Evolutionary conservation across 1,139 yeast genomes (phyloP), one percentile per base, ranked within the genome.

Genomic region (Pichia kudriavzevii): DNA sequence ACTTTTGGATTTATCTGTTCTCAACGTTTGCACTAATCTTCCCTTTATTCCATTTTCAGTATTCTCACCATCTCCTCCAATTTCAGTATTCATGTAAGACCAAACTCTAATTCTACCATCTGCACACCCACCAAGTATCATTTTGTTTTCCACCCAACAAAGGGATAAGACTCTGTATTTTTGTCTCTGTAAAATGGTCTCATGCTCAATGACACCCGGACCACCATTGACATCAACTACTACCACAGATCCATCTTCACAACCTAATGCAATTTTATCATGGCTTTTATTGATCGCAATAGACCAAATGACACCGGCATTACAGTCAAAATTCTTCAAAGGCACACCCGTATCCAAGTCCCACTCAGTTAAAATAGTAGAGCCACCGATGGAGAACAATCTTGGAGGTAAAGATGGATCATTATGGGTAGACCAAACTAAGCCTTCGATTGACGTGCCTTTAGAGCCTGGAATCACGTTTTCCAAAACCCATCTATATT

Each of bases 231-330:
- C 76, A 52, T 85, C 88, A 15, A 88, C 67, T 7, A 91, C 59
- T 1, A 82, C 94, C 5, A 91, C 91, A 4, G 87, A 69, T 17
- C 98, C 98, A 53, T 88, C 94, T 49, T 91, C 98, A 60, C 98
- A 91, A 1, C 98, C 98, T 1, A 84, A 84, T 1, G 95, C 87
- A 29, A 93, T 63, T 48, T 69, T 74, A 39, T 70, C 64, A 30
- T 79, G 81, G 20, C 70, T 63, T 15, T 71, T 67, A 43, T 79
- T 79, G 19, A 76, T 73, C 7, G 83, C 78, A 35, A 88, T 63
- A 9, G 94, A 82, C 98, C 98, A 93, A 40, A 87, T 81, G 14
- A 85, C 79, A 23, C 97, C 97, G 1, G 95, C 84, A 55, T 88
- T 87, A 62, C 95, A 84, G 56, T 88, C 95, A 52, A 79, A 79